Percentiles rank a stretch among this genome's conserved stretches.
These are phyloP conservation scores for Dothistroma septosporum DNA, from an alignment of 2,329 filamentous ascomycete species.

Conservation along the genomic window DNA sequence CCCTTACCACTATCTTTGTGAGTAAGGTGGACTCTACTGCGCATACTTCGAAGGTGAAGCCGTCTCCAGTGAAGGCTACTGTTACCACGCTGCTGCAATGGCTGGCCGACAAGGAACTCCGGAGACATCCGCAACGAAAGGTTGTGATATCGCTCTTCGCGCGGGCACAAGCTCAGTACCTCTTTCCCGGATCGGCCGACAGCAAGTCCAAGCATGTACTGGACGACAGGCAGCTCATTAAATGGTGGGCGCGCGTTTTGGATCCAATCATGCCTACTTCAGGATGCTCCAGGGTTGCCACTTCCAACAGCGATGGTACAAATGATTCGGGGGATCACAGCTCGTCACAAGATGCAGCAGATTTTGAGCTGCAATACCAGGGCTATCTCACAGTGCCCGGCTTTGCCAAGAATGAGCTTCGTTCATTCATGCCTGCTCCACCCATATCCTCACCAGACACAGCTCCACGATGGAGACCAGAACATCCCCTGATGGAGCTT, in stretches of 20 bases:
- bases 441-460: conserved; percentile 22
- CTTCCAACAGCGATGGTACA: neutral
- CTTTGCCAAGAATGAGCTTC: conserved; percentile 73
- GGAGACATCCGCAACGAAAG: conserved; percentile 36
- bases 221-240: conserved; percentile 82
- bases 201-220: conserved; percentile 84
- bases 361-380: conserved; percentile 44
- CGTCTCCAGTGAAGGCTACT: conserved; percentile 70
- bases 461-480: conserved; percentile 49
- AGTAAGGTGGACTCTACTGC: conserved; percentile 97
- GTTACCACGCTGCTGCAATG: conserved; percentile 72
- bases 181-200: conserved; percentile 88
- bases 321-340: conserved; percentile 7
- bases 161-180: conserved; percentile 83
- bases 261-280: conserved; percentile 62
- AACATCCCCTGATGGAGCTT: conserved; percentile 70
- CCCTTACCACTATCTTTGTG: conserved; percentile 83
- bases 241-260: conserved; percentile 91
- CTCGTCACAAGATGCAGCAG: conserved; percentile 22
- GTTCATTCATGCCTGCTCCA: conserved; percentile 64
- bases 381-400: conserved; percentile 86
- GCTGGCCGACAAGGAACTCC: conserved; percentile 61
- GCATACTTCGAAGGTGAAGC: conserved; percentile 63
- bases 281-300: neutral
- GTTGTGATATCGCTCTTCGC: conserved; percentile 87